Evolutionary conservation across 208 protist species (phyloP).

Genomic region (Acanthamoeba divionensis): DNA sequence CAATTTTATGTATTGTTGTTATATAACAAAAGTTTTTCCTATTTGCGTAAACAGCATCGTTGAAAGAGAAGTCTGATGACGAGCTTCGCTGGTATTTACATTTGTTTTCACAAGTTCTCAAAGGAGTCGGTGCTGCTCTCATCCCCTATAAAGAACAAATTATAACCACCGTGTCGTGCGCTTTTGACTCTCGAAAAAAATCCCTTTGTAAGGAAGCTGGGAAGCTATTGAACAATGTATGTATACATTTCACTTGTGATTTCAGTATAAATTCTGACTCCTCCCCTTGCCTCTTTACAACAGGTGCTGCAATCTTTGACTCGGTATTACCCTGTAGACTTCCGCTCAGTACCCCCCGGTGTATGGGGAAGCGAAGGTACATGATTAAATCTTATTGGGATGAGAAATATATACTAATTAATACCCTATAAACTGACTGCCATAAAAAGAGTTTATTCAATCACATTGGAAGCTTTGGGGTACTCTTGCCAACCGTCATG

Average conservation of each 20-base stretch:
- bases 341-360: background rate
- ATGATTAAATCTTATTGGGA: too few relatives aligned
- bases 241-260: background rate
- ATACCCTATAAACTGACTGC: too few relatives aligned
- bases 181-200: background rate
- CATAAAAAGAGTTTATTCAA: background rate
- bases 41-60: too few relatives aligned
- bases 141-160: background rate
- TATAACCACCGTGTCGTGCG: background rate
- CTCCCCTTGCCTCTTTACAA: background rate
- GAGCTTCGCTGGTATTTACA: conserved; percentile 21
- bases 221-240: conserved; percentile 2
- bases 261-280: background rate
- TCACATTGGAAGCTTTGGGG: conserved; percentile 16
- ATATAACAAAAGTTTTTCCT: too few relatives aligned
- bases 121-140: background rate
- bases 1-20: too few relatives aligned
- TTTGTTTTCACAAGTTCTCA: background rate
- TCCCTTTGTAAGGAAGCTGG: background rate
- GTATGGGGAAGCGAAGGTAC: too few relatives aligned
- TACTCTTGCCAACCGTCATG: background rate
- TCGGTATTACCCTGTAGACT: conserved; percentile 8
- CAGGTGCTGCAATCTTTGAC: background rate
- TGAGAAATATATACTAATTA: too few relatives aligned
- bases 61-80: background rate